Percentiles rank a stretch among this genome's conserved stretches.
Conservation (phyloP, 2,329 filamentous ascomycete species). For the Colletotrichum karsti region DNA sequence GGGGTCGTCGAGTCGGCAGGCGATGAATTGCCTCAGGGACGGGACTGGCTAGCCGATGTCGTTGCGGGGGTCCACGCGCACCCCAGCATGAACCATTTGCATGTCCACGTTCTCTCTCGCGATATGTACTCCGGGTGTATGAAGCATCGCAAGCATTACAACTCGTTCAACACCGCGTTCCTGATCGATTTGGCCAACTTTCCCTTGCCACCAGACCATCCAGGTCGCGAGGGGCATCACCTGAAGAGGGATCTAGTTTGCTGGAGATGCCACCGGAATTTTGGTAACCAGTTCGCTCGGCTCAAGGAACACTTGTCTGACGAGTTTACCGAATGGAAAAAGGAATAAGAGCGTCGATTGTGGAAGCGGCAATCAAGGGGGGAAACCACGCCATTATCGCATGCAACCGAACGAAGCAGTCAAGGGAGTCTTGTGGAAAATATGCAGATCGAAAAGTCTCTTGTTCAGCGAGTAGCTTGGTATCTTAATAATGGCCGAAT, state of each 20-base stretch:
- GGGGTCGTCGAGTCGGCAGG: constrained; percentile 57
- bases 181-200: constrained; percentile 83
- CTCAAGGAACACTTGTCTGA: constrained; percentile 79
- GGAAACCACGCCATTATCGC: neutral
- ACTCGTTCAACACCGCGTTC: constrained; percentile 88
- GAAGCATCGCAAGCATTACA: constrained; percentile 89
- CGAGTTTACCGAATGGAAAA: constrained; percentile 82
- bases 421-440: neutral
- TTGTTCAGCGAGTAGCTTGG: constrained; percentile 14
- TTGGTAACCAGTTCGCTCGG: constrained; percentile 76
- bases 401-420: neutral
- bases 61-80: constrained; percentile 83
- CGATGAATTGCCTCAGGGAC: constrained; percentile 68
- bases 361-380: neutral
- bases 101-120: constrained; percentile 85
- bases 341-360: constrained; percentile 51
- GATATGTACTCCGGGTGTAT: constrained; percentile 79
- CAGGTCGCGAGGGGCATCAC: constrained; percentile 66
- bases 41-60: constrained; percentile 82
- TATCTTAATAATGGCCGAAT: constrained; percentile 5
- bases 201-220: constrained; percentile 70
- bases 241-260: constrained; percentile 72
- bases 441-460: neutral
- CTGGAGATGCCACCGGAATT: constrained; percentile 83
- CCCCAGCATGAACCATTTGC: constrained; percentile 91